phyloP scores from a whole-genome alignment of 2,329 filamentous ascomycete species.

The Graphiopsis chlorocephala region DNA sequence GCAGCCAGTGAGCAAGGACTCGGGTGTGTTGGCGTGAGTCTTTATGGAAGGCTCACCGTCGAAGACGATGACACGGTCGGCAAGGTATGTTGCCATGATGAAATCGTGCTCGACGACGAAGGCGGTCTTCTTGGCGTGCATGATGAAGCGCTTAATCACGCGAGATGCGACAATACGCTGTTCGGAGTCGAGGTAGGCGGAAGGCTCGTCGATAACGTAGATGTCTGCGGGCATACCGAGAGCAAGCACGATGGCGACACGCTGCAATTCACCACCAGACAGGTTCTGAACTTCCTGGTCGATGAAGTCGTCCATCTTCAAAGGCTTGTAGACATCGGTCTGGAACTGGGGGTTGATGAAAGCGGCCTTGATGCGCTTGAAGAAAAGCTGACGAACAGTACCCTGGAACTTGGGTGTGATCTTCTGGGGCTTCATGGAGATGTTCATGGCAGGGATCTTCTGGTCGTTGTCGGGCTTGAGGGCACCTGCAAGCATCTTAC shows the following conservation, averaged over 20 bases:
- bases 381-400: constrained; percentile 95
- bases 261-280: constrained; percentile 98
- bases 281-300: constrained; percentile 99
- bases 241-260: constrained; percentile 96
- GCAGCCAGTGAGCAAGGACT: constrained; percentile 91
- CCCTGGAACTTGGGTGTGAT: constrained; percentile 98
- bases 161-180: constrained; percentile 96
- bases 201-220: constrained; percentile 97
- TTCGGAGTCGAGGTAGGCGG: constrained; percentile 96
- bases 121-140: constrained; percentile 99
- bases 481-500: constrained; percentile 88
- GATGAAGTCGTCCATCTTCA: constrained; percentile 98
- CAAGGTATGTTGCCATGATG: constrained; percentile 83
- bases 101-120: constrained; percentile 99
- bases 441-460: constrained; percentile 87
- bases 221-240: constrained; percentile 95
- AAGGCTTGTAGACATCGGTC: constrained; percentile 98
- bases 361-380: constrained; percentile 98
- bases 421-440: constrained; percentile 99
- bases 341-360: constrained; percentile 98
- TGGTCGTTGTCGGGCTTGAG: constrained; percentile 81
- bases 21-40: constrained; percentile 81
- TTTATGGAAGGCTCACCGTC: constrained; percentile 89
- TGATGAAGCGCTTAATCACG: constrained; percentile 99
- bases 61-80: constrained; percentile 97